Evolutionary conservation across 2,329 filamentous ascomycete genomes (phyloP).

Genomic region (Penicillium palitans): DNA sequence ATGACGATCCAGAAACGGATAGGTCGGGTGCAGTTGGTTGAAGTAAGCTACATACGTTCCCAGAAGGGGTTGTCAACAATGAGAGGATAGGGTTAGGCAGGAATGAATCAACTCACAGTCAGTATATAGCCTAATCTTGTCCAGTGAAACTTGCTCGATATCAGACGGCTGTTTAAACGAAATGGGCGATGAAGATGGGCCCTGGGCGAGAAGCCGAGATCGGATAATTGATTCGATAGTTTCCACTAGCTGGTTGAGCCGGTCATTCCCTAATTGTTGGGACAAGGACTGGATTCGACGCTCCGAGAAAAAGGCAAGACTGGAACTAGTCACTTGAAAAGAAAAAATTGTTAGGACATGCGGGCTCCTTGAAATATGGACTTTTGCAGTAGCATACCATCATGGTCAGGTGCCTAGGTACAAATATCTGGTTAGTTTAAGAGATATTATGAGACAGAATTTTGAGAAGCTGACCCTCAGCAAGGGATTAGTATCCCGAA

Average conservation of each 20-base stretch:
- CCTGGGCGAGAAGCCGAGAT: neutral
- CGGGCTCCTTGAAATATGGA: neutral
- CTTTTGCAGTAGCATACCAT: neutral
- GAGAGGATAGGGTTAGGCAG: too few relatives aligned
- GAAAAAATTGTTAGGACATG: neutral
- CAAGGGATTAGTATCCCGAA: neutral
- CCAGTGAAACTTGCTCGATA: neutral
- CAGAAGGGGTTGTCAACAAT: neutral
- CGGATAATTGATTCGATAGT: neutral
- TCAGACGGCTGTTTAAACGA: neutral
- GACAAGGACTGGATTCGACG: slow-evolving; percentile 33
- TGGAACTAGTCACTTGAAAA: slow-evolving; percentile 33
- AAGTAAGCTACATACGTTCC: slow-evolving; percentile 39
- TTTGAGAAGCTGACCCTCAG: neutral
- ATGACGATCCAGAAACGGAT: slow-evolving; percentile 44
- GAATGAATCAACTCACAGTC: slow-evolving; percentile 3
- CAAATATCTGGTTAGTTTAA: neutral
- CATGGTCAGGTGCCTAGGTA: neutral
- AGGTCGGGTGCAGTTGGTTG: slow-evolving; percentile 40
- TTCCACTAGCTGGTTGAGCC: slow-evolving; percentile 25
- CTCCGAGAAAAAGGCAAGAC: slow-evolving; percentile 40
- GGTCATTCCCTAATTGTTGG: slow-evolving; percentile 26
- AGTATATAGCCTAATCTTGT: neutral
- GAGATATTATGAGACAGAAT: neutral
- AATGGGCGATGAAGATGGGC: neutral